Evolutionary conservation across 129 eudicot species (phyloP).

Genomic region (Artemisia argyi): DNA sequence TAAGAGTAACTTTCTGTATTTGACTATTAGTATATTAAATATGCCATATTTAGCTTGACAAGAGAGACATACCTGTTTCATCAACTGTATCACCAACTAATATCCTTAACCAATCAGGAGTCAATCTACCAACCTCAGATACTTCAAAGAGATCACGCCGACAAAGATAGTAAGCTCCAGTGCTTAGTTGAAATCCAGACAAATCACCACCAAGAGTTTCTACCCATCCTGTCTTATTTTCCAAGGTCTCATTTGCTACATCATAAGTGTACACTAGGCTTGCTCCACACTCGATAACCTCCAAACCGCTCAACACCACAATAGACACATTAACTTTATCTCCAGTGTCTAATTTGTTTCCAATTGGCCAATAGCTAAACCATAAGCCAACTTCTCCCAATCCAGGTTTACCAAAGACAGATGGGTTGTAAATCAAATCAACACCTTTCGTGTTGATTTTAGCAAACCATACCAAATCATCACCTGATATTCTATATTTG

Average conservation of each 20-base stretch:
- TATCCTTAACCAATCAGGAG: constrained; percentile 20
- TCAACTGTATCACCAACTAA: constrained; percentile 26
- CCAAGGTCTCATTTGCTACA: no score
- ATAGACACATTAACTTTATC: constrained; percentile 14
- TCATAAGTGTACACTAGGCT: constrained; percentile 16
- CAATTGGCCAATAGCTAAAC: background rate
- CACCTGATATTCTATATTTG: no score
- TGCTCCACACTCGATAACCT: background rate
- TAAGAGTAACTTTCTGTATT: no score
- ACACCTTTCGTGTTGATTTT: constrained; percentile 10
- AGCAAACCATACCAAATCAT: constrained; percentile 20
- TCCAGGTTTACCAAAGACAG: constrained; percentile 17
- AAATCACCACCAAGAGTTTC: constrained; percentile 10
- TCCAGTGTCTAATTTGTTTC: no score
- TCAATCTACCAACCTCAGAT: constrained; percentile 25
- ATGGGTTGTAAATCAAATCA: constrained; percentile 17
- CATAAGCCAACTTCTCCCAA: background rate
- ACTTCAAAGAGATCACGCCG: background rate
- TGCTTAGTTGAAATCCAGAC: constrained; percentile 16
- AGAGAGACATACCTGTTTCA: background rate
- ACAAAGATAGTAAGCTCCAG: constrained; percentile 4
- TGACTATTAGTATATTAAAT: background rate
- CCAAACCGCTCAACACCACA: background rate
- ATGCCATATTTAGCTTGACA: background rate
- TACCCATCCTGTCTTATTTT: background rate